Conservation (phyloP, 805 yeast species). For the Ogataea saltuana region DNA sequence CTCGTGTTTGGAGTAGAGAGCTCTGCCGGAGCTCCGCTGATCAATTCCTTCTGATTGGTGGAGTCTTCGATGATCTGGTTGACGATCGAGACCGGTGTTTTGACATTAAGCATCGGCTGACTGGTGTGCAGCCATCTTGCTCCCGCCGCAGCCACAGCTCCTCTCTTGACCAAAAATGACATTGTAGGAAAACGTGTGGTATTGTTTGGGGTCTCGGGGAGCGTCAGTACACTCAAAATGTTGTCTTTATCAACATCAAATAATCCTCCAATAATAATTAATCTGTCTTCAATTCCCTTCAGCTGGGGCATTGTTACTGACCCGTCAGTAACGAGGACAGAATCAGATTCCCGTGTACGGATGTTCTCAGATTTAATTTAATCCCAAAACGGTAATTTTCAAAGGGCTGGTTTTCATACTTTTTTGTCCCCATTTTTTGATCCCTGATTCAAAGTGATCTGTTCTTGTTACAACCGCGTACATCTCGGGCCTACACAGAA, state of each 20-base stretch:
- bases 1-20: constrained; percentile 50
- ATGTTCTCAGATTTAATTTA: constrained; percentile 7
- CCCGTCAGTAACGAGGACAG: not conserved
- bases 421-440: not conserved
- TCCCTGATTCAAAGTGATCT: not conserved
- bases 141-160: not conserved
- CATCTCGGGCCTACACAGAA: too few relatives aligned
- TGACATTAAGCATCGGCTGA: constrained; percentile 10
- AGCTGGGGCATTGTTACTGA: too few relatives aligned
- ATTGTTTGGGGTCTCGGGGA: not conserved
- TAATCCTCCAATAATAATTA: not conserved
- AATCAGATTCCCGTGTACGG: constrained; percentile 9
- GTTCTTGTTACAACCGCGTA: too few relatives aligned
- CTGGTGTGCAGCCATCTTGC: constrained; percentile 11
- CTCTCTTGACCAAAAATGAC: too few relatives aligned
- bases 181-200: not conserved
- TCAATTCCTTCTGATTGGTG: constrained; percentile 47
- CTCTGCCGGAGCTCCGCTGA: constrained; percentile 78
- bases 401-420: constrained; percentile 13
- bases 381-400: constrained; percentile 10
- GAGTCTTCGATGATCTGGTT: constrained; percentile 15
- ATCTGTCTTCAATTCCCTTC: not conserved
- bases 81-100: constrained; percentile 7
- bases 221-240: too few relatives aligned
- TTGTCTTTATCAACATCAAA: too few relatives aligned